Conservation (phyloP, 805 yeast genomes). For the Ascoidea tarda region DNA sequence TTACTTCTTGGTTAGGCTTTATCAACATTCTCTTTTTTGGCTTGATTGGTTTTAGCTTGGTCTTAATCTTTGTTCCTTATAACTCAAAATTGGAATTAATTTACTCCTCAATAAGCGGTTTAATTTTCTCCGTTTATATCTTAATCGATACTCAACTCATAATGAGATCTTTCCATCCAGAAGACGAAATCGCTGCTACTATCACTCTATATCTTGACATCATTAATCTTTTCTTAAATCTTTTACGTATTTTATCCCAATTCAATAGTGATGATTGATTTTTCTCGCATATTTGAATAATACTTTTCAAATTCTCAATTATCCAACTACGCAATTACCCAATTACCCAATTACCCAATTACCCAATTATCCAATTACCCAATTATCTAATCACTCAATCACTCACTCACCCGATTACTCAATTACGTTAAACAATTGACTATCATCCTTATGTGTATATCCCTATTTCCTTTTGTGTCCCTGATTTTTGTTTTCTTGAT, state of each 20-base stretch:
- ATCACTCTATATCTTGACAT: conserved; percentile 70
- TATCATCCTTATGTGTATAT: no score
- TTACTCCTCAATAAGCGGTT: conserved; percentile 63
- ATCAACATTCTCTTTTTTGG: conserved; percentile 45
- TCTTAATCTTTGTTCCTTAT: conserved; percentile 55
- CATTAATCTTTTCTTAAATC: conserved; percentile 64
- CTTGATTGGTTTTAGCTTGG: conserved; percentile 57
- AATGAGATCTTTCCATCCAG: conserved; percentile 61
- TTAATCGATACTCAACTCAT: conserved; percentile 73
- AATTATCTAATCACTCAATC: no score
- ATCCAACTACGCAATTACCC: no score
- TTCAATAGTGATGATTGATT: background rate
- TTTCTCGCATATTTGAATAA: no score
- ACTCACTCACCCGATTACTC: no score
- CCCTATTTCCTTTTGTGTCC: no score
- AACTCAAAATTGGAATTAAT: conserved; percentile 42
- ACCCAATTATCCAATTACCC: no score
- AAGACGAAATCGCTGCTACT: conserved; percentile 76
- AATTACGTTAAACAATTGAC: no score
- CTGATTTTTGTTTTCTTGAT: no score
- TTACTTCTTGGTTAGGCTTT: conserved; percentile 51
- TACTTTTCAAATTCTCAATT: no score
- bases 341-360: no score
- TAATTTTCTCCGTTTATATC: conserved; percentile 57
- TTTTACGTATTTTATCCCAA: conserved; percentile 42